Evolutionary conservation across 2,329 filamentous ascomycete genomes (phyloP), one percentile per base, ranked within the genome.

Genomic region (Aspergillus quadrilineatus): DNA sequence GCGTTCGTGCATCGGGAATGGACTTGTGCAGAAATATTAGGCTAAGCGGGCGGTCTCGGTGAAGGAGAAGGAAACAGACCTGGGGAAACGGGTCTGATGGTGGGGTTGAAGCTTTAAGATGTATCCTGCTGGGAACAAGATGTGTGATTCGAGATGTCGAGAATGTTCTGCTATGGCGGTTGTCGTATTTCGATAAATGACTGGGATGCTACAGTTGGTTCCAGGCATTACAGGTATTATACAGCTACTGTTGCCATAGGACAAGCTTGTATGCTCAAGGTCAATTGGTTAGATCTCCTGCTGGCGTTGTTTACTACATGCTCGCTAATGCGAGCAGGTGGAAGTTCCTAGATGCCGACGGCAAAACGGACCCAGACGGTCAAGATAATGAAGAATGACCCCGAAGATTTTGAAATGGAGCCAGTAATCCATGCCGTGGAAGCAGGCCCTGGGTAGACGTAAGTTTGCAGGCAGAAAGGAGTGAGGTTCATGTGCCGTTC

Each of bases 201-300:
- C 4, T 42, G 8, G 6, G 39, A 17, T 42, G 6, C 17, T 9
- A 22, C 39, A 4, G 10, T 10, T 42, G 39, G 14, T 42, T 7
- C n/a, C 39, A n/a, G 10, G 39, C 2, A 4, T 22, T 15, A 22
- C n/a, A 22, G 10, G 5, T 42, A 7, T 6, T 5, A 15, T 22
- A 6, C 69, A 4, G 63, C 66, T 1, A 22, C 15, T 15, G n/a
- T 15, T 15, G n/a, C 69, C 77, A 1, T 67, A 77, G 26, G 76
- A 79, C 41, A 67, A 8, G 63, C 68, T 1, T 67, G 65, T 22
- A 63, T 67, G 3, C 65, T 80, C 1, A 67, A 69, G 4, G 73
- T 80, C 14, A 76, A 75, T 0, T 78, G 73, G 75, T 63, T 63
- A 0, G 80, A 70, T 55, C 69, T 80, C 1, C 67, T 79, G 1